Evolutionary conservation across 176 grass and related monocot genomes (phyloP).

Genomic region (Oryza meyeriana): DNA sequence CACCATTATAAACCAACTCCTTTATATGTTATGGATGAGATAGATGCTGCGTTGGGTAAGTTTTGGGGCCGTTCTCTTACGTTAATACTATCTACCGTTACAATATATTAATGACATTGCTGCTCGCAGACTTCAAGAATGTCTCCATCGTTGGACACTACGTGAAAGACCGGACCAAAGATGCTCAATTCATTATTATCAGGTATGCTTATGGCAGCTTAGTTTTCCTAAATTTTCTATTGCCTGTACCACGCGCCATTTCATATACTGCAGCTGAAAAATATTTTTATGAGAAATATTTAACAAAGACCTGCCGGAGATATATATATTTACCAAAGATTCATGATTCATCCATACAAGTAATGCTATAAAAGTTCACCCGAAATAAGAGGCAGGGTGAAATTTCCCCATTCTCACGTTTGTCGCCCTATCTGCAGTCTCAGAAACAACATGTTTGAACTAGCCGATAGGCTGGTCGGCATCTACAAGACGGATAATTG

Average conservation of each 20-base stretch:
- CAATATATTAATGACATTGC: slow-evolving; percentile 16
- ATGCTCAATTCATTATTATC: slow-evolving; percentile 98
- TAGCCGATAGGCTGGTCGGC: slow-evolving; percentile 85
- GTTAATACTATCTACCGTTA: neutral
- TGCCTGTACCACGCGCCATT: neutral
- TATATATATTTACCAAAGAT: neutral
- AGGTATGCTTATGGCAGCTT: slow-evolving; percentile 40
- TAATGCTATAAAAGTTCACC: neutral
- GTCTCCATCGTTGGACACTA: slow-evolving; percentile 98
- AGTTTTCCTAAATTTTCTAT: neutral
- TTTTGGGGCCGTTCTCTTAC: neutral
- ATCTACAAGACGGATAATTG: slow-evolving; percentile 99
- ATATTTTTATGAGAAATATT: neutral
- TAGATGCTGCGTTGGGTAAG: slow-evolving; percentile 95
- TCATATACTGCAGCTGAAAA: neutral
- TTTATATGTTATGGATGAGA: slow-evolving; percentile 98
- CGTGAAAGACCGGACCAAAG: slow-evolving; percentile 94
- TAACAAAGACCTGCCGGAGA: neutral
- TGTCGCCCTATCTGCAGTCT: neutral
- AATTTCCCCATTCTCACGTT: neutral
- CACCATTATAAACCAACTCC: slow-evolving; percentile 99
- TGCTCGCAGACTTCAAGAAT: slow-evolving; percentile 91
- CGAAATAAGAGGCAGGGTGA: neutral
- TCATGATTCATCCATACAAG: neutral
- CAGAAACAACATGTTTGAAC: slow-evolving; percentile 98